Percentiles rank a stretch among this genome's conserved stretches.
phyloP scores from a whole-genome alignment of 2,329 filamentous ascomycete species.

The Alternaria consortialis region DNA sequence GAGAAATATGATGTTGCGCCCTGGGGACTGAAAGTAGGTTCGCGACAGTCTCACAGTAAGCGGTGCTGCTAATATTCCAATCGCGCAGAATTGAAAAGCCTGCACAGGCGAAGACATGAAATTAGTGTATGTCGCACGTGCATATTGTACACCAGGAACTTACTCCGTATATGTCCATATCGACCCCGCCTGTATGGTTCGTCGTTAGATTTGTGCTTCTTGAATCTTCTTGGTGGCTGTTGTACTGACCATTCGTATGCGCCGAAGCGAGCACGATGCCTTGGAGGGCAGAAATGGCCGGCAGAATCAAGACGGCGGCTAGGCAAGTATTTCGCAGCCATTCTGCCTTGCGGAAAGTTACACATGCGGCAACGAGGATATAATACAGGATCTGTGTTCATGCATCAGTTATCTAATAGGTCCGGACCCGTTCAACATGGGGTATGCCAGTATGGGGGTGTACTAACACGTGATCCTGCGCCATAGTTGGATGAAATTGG shows the following conservation, averaged over 20 bases:
- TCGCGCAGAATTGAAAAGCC: conserved; percentile 72
- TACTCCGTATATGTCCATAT: conserved; percentile 71
- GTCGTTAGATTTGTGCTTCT: conserved; percentile 20
- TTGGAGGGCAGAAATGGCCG: conserved; percentile 71
- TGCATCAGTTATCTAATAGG: conserved; percentile 47
- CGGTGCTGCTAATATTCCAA: conserved; percentile 71
- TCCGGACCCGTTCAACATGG: not conserved
- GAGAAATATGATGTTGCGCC: conserved; percentile 71
- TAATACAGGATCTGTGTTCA: conserved; percentile 60
- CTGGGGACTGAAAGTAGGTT: conserved; percentile 71
- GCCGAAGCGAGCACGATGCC: conserved; percentile 67
- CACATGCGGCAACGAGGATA: conserved; percentile 68
- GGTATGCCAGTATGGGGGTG: not conserved
- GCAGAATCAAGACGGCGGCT: conserved; percentile 67
- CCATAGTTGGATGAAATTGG: conserved; percentile 67
- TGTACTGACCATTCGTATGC: conserved; percentile 65
- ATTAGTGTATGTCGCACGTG: not conserved
- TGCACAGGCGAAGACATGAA: not conserved
- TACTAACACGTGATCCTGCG: conserved; percentile 61
- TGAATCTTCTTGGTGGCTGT: conserved; percentile 3
- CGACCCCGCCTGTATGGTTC: conserved; percentile 63
- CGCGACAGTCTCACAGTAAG: conserved; percentile 68
- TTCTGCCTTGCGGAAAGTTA: conserved; percentile 67
- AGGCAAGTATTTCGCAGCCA: conserved; percentile 71
- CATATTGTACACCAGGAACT: not conserved